Conservation (phyloP, 2,329 filamentous ascomycete species). For the Aspergillus pseudotamarii region DNA sequence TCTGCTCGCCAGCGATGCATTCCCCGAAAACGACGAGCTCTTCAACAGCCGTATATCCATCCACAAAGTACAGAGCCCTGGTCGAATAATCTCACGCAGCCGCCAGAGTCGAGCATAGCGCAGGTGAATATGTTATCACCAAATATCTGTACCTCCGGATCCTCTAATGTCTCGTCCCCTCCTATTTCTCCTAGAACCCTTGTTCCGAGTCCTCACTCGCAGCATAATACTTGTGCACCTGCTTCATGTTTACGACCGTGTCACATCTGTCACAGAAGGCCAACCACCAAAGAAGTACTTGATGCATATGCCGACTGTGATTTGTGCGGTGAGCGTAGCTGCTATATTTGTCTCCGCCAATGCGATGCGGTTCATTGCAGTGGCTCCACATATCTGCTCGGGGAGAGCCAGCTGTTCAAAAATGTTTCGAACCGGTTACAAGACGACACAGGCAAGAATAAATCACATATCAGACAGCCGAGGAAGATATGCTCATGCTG, state of each 20-base stretch:
- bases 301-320: constrained; percentile 47
- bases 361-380: constrained; percentile 38
- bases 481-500: constrained; percentile 44
- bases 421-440: constrained; percentile 7
- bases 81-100: constrained; percentile 1
- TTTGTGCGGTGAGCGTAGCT: constrained; percentile 41
- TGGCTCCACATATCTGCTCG: constrained; percentile 9
- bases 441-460: background rate
- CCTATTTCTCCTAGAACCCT: constrained; percentile 32
- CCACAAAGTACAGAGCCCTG: constrained; percentile 12
- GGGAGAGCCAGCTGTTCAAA: constrained; percentile 8
- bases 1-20: constrained; percentile 13
- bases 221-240: constrained; percentile 22
- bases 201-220: constrained; percentile 28
- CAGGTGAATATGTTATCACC: constrained; percentile 10
- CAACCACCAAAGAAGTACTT: constrained; percentile 42
- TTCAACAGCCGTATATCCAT: constrained; percentile 21
- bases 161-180: constrained; percentile 19
- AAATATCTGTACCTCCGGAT: constrained; percentile 9
- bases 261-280: constrained; percentile 46
- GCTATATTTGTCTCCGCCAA: constrained; percentile 46
- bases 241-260: constrained; percentile 39
- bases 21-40: constrained; percentile 20
- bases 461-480: constrained; percentile 14
- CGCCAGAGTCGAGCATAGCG: constrained; percentile 1